Evolutionary conservation across 331 rosid genomes (phyloP).

Genomic region (Saraca asoca): DNA sequence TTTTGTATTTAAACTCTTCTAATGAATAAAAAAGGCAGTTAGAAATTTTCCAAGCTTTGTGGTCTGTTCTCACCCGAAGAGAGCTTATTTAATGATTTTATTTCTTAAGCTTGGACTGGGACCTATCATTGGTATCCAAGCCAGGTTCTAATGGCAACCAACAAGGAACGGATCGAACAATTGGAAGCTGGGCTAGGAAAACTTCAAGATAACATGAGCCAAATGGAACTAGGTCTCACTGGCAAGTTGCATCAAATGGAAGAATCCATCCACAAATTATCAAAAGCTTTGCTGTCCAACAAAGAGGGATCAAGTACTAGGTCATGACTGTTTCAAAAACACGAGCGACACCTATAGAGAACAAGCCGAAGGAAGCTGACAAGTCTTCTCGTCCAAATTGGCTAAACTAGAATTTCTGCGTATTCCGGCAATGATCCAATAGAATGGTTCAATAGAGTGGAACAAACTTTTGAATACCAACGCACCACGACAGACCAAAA

Average conservation of each 20-base stretch:
- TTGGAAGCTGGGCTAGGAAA: background rate
- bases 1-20: too few species aligned
- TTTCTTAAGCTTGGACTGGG: slow-evolving; percentile 2
- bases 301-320: background rate
- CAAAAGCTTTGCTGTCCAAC: background rate
- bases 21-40: too few species aligned
- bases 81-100: too few species aligned
- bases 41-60: too few species aligned
- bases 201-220: too few species aligned
- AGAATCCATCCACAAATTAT: background rate
- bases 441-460: slow-evolving; percentile 1
- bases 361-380: background rate
- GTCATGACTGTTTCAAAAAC: background rate
- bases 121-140: slow-evolving; percentile 11
- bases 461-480: slow-evolving; percentile 6
- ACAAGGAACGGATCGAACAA: background rate
- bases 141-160: background rate
- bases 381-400: background rate
- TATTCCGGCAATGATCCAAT: background rate
- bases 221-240: background rate
- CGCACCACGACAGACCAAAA: too few species aligned
- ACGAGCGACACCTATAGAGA: background rate
- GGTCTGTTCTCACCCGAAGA: too few species aligned
- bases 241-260: slow-evolving; percentile 1
- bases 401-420: background rate